Base-by-base conservation (phyloP, 2,329 filamentous ascomycete genomes). In the Cadophora sp. region DNA sequence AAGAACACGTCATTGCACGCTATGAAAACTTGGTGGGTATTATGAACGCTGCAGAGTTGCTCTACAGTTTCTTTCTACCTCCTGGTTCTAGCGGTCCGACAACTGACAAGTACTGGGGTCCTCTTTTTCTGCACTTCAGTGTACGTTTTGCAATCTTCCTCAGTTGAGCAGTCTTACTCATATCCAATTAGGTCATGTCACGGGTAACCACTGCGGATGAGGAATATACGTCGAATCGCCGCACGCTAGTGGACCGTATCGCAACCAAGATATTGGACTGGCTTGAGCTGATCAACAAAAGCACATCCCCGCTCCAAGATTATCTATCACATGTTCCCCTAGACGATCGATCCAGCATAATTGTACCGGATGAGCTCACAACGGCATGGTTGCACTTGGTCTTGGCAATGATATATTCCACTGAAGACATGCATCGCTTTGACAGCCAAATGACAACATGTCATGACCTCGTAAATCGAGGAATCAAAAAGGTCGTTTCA, bases 31-130 rank as follows among this genome's bases (percentile, higher is more conserved):
- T 27, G 1, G 70, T 81, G 9, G 80, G 80, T 39, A 70, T 83
- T 0, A 79, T 81, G 64, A 83, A 82, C 65, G 76, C 76, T 36
- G 78, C 79, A 1, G 79, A 82, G 43, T 67, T 73, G 1, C 41
- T 83, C 0, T 82, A 82, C 67, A 73, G 73, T 8, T 79, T 83
- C 45, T 84, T 83, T 65, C 73, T 84, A 8, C 81, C 82, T 0
- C 45, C 70, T 0, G 66, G 73, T 1, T 78, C 78, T 24, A 71
- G 78, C 9, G 78, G 78, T 0, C 78, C 80, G 0, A 83, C 80
- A 3, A 75, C 76, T 1, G 66, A 68, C 5, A 83, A 81, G 63
- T 83, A 78, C 62, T 84, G 82, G 82, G 82, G 81, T 1, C 79
- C 81, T n/a, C 47, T 81, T 0, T 73, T 73, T 64, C 66, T 62